Conservation (phyloP, 2,329 filamentous ascomycete genomes). For the Biscogniauxia marginata region DNA sequence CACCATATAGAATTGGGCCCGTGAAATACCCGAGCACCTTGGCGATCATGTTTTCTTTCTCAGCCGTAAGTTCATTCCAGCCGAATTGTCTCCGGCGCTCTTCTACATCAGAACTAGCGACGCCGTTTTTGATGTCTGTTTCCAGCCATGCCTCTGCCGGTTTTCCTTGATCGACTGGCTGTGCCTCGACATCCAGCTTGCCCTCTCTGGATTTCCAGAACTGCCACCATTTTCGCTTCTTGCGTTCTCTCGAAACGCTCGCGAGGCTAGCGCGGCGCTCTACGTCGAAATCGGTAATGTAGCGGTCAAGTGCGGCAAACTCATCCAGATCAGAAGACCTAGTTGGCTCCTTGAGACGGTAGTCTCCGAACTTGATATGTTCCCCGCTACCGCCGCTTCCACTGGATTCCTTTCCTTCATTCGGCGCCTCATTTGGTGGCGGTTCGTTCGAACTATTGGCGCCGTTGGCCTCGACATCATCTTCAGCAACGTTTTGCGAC, state of each 20-base stretch:
- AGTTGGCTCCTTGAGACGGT: constrained; percentile 11
- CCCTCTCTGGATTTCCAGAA: constrained; percentile 49
- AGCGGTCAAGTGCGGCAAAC: constrained; percentile 34
- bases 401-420: background rate
- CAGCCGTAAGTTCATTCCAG: constrained; percentile 67
- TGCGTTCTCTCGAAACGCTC: constrained; percentile 16
- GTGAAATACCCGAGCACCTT: constrained; percentile 72
- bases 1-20: constrained; percentile 72
- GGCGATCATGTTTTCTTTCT: constrained; percentile 69
- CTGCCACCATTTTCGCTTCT: constrained; percentile 58
- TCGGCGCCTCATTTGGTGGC: background rate
- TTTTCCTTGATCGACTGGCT: constrained; percentile 39
- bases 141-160: constrained; percentile 63
- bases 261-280: constrained; percentile 27
- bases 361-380: constrained; percentile 27
- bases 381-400: constrained; percentile 13
- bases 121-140: constrained; percentile 62
- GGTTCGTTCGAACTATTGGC: constrained; percentile 15
- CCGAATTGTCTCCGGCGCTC: constrained; percentile 61
- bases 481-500: constrained; percentile 11
- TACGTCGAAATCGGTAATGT: constrained; percentile 32
- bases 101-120: constrained; percentile 56
- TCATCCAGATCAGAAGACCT: constrained; percentile 29
- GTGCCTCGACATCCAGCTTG: constrained; percentile 36
- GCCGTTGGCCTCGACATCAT: constrained; percentile 28